A percentile compares a stretch with the other conserved stretches of the same genome.
Evolutionary conservation across 257 asterid species (phyloP).

Genomic region (Penstemon eatonii): DNA sequence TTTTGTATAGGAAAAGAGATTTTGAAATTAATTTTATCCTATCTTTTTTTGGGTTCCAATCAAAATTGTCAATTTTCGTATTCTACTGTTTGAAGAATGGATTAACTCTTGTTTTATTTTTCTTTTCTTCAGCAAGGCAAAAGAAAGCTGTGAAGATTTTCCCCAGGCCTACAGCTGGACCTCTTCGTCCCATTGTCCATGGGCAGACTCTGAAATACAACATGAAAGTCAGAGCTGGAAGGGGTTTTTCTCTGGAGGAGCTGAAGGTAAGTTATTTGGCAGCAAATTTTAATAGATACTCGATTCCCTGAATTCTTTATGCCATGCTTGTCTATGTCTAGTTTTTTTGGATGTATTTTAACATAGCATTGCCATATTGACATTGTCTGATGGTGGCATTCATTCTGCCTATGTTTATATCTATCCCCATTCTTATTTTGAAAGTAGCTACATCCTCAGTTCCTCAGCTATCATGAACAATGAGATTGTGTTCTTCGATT

Average conservation of each 20-base stretch:
- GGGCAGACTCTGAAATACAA: constrained; percentile 76
- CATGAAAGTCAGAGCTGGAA: constrained; percentile 75
- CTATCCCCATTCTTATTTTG: too few species aligned
- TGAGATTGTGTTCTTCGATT: too few species aligned
- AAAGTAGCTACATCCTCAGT: too few species aligned
- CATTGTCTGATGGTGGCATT: too few species aligned
- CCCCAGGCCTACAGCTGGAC: constrained; percentile 76
- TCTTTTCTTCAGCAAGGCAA: constrained; percentile 53
- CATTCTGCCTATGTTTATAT: too few species aligned
- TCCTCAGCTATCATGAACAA: too few species aligned
- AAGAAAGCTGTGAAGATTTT: constrained; percentile 70
- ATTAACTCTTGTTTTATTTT: constrained; percentile 7
- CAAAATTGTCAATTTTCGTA: background rate
- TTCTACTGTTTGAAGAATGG: background rate
- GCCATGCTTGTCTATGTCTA: background rate
- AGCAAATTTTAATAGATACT: background rate
- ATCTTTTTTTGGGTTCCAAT: too few species aligned
- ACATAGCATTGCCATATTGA: too few species aligned
- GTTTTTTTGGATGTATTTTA: background rate
- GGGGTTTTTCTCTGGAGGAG: constrained; percentile 74
- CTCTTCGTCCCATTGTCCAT: constrained; percentile 71
- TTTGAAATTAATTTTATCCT: too few species aligned
- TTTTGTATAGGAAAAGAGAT: too few species aligned
- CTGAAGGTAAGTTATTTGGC: constrained; percentile 47
- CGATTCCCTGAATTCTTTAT: background rate